Evolutionary conservation across 2,329 filamentous ascomycete genomes (phyloP).

Genomic region (Alternaria brassicicola): DNA sequence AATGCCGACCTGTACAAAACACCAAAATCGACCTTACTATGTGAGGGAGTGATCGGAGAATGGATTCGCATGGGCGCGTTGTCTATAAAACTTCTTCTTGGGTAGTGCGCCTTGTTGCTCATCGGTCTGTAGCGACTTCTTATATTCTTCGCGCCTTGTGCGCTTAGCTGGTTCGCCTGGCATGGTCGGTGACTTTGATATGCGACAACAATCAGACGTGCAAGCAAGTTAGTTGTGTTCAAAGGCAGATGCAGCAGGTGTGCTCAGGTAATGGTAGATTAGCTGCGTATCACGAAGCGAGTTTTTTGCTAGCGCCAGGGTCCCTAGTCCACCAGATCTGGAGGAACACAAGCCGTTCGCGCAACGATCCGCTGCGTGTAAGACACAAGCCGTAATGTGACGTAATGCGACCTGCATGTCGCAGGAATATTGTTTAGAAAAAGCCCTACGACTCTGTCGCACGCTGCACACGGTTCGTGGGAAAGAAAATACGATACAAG

Average conservation of each 20-base stretch:
- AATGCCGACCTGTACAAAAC: slow-evolving; percentile 11
- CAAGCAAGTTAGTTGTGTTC: background rate
- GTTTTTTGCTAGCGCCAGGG: slow-evolving; percentile 39
- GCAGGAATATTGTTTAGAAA: slow-evolving; percentile 19
- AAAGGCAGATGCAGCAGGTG: background rate
- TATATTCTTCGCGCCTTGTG: slow-evolving; percentile 57
- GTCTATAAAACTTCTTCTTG: slow-evolving; percentile 94
- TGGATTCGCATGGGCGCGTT: slow-evolving; percentile 95
- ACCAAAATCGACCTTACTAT: slow-evolving; percentile 65
- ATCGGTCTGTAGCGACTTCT: slow-evolving; percentile 42
- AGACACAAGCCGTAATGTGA: slow-evolving; percentile 15
- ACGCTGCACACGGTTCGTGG: slow-evolving; percentile 38
- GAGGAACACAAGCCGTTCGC: slow-evolving; percentile 6
- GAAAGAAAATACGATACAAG: slow-evolving; percentile 34
- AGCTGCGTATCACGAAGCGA: slow-evolving; percentile 22
- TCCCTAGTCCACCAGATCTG: slow-evolving; percentile 19
- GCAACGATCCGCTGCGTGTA: slow-evolving; percentile 14
- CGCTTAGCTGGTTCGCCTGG: slow-evolving; percentile 46
- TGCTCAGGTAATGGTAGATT: slow-evolving; percentile 27
- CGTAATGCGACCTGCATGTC: slow-evolving; percentile 21
- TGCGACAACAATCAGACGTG: background rate
- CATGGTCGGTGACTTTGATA: slow-evolving; percentile 28
- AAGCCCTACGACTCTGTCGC: slow-evolving; percentile 29
- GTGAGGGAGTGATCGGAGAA: slow-evolving; percentile 91
- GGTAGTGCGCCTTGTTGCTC: slow-evolving; percentile 68